Percentiles rank a stretch among this genome's conserved stretches.
These are phyloP conservation scores for Melampsora abietis-canadensis DNA, from an alignment of 1,284 basidiomycete genomes.

Conservation along the genomic window DNA sequence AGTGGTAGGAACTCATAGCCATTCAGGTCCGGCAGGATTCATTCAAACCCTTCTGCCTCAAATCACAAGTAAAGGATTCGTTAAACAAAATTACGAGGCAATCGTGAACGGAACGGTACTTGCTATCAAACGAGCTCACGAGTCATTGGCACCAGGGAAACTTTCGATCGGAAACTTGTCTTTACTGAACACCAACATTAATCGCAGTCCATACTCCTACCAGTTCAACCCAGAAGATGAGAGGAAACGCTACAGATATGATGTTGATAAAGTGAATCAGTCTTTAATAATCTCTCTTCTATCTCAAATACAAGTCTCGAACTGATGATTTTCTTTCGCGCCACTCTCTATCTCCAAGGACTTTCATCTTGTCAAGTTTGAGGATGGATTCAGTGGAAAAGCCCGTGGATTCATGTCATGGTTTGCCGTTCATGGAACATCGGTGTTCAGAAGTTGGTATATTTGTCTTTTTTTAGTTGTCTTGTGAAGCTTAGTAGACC, in stretches of 20 bases:
- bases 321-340: neutral
- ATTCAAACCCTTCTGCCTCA: constrained; percentile 69
- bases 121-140: constrained; percentile 68
- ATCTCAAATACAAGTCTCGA: neutral
- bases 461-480: neutral
- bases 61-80: constrained; percentile 69
- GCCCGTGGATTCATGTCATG: constrained; percentile 66
- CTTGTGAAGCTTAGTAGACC: too few species aligned
- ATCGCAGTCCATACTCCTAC: constrained; percentile 70
- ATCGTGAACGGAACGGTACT: constrained; percentile 68
- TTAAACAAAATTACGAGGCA: constrained; percentile 61
- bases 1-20: constrained; percentile 70
- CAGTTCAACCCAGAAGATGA: constrained; percentile 68
- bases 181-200: constrained; percentile 65
- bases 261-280: constrained; percentile 63
- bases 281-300: neutral
- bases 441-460: constrained; percentile 63
- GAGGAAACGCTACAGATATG: constrained; percentile 63
- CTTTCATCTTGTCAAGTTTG: constrained; percentile 65
- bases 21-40: constrained; percentile 75
- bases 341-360: constrained; percentile 50
- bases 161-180: constrained; percentile 68
- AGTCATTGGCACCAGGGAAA: constrained; percentile 61
- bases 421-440: constrained; percentile 76
- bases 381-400: constrained; percentile 61